Evolutionary conservation across 75 land plant species (phyloP), one percentile per base, ranked within the genome.

Genomic region (Adiantum capillusveneris): DNA sequence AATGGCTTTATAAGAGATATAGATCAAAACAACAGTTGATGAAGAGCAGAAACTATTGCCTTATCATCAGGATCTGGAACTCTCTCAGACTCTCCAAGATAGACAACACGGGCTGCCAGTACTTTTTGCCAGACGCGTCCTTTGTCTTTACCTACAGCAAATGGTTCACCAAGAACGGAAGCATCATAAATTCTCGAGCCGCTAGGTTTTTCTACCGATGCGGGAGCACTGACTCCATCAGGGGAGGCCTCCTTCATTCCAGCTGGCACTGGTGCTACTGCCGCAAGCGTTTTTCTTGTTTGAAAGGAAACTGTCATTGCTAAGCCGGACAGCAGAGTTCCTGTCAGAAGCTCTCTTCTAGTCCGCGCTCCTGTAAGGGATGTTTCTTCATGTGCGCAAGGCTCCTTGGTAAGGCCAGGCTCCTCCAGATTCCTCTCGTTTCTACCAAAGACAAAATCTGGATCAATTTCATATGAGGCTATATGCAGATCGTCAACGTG

Each of bases 101-200:
- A 90, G 25, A 90, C 83, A 39, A 90, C 66, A 29, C 92, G 62
- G 6, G 88, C 81, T 16, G 50, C 65, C 72, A 82, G 65, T 13
- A 87, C 43, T 82, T 84, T 87, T 75, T 84, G 85, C 96, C 92
- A 87, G 6, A 90, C 81, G 45, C 65, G 77, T 26, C 54, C 64
- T 65, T 73, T 81, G 18, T 81, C 87, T 59, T 79, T 81, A 62
- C 85, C 96, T 28, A 90, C 58, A 20, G 92, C 83, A 56, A 74
- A 36, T 0, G 96, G 91, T 71, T 90, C 96, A 25, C 96, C 96
- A 21, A 90, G 68, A 25, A 67, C 91, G 48, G 88, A 75, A 51
- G 96, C 87, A 57, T 90, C 96, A 64, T 90, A 90, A 11, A 90
- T 72, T 59, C 96, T 79, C 26, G 92, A 84, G 27, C 24, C 28